Conservation (phyloP, 345 rosid genomes). For the Arabis hirsuta region DNA sequence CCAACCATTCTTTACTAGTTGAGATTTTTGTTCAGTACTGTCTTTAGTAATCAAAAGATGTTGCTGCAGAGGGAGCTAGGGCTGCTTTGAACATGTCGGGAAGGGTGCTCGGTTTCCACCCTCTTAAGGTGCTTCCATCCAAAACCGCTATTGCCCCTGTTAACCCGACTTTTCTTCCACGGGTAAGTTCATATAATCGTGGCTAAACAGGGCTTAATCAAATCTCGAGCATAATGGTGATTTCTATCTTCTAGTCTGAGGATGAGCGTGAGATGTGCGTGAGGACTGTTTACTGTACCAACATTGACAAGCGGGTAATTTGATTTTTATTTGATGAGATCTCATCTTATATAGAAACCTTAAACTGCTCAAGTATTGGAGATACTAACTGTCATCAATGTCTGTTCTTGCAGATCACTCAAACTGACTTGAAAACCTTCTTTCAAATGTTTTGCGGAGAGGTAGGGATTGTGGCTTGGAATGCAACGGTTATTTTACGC, state of each 20-base stretch:
- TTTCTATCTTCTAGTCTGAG: slow-evolving; percentile 64
- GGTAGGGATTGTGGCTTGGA: slow-evolving; percentile 51
- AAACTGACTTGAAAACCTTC: slow-evolving; percentile 78
- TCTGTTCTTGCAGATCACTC: slow-evolving; percentile 63
- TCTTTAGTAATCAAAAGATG: slow-evolving; percentile 37
- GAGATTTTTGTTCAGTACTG: neutral
- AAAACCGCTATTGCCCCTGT: slow-evolving; percentile 99
- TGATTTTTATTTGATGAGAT: slow-evolving; percentile 10
- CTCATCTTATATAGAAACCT: neutral
- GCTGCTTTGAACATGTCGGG: slow-evolving; percentile 88
- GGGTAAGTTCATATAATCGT: slow-evolving; percentile 55
- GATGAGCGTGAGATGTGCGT: slow-evolving; percentile 99
- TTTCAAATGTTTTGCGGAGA: slow-evolving; percentile 91
- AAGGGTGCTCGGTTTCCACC: slow-evolving; percentile 90
- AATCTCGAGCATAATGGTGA: neutral
- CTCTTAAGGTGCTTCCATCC: slow-evolving; percentile 94
- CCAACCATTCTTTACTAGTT: slow-evolving; percentile 32
- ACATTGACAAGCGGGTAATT: slow-evolving; percentile 89
- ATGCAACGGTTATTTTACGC: neutral
- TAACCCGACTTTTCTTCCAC: slow-evolving; percentile 95
- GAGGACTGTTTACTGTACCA: slow-evolving; percentile 95
- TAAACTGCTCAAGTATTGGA: neutral
- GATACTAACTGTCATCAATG: slow-evolving; percentile 6
- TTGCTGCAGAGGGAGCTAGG: slow-evolving; percentile 78
- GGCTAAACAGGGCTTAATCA: slow-evolving; percentile 14